Conservation (phyloP, 2,329 filamentous ascomycete species). For the Colletotrichum noveboracense region DNA sequence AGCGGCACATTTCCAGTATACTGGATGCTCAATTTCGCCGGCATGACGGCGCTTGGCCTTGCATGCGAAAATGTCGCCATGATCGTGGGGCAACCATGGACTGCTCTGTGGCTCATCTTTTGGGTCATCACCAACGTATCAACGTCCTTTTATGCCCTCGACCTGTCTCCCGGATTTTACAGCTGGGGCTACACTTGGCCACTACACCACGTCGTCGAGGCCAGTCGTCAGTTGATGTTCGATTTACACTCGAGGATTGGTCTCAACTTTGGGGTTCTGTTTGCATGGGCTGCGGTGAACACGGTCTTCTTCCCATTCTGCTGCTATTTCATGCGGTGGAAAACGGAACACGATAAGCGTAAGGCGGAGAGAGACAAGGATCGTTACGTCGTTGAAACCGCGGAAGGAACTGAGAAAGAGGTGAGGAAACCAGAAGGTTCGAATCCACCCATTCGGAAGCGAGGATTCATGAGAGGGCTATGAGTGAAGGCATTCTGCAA, state of each 20-base stretch:
- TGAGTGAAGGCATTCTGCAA: background rate
- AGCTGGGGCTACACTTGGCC: slow-evolving; percentile 69
- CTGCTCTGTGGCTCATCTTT: slow-evolving; percentile 67
- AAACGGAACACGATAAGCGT: slow-evolving; percentile 33
- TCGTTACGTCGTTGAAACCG: slow-evolving; percentile 28
- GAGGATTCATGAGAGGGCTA: slow-evolving; percentile 35
- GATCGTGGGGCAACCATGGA: slow-evolving; percentile 65
- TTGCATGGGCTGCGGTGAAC: slow-evolving; percentile 61
- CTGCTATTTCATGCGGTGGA: slow-evolving; percentile 48
- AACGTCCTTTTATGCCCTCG: slow-evolving; percentile 64
- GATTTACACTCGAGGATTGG: slow-evolving; percentile 63
- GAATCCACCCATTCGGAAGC: slow-evolving; percentile 32
- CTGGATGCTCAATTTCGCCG: slow-evolving; percentile 67
- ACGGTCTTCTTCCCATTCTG: slow-evolving; percentile 57
- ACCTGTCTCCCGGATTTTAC: slow-evolving; percentile 64
- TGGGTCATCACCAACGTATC: slow-evolving; percentile 71
- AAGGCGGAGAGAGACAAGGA: slow-evolving; percentile 28
- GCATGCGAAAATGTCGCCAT: slow-evolving; percentile 71
- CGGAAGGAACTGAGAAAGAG: slow-evolving; percentile 28
- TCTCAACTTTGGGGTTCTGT: slow-evolving; percentile 64
- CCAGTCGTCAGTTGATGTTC: slow-evolving; percentile 64
- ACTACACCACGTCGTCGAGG: slow-evolving; percentile 66
- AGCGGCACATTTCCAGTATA: slow-evolving; percentile 65
- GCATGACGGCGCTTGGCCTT: slow-evolving; percentile 67
- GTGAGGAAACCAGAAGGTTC: slow-evolving; percentile 30